Evolutionary conservation across 345 rosid species (phyloP), one percentile per base, ranked within the genome.

Genomic region (Euphorbia tirucalli): DNA sequence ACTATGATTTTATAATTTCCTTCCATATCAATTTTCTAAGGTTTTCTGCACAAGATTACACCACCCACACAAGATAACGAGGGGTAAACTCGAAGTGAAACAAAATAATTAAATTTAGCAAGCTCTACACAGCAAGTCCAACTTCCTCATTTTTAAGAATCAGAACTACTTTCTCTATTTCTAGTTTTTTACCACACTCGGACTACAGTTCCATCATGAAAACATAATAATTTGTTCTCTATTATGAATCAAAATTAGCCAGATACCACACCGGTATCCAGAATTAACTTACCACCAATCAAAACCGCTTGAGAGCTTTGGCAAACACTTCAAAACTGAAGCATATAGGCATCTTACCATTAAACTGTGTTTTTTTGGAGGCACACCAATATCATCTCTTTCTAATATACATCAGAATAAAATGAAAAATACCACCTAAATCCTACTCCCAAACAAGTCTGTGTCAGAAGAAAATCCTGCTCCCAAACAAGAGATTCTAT

Each of bases 291-390:
- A 61, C 32, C 61, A 16, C 57, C 44, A 58, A 61, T 25, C 9
- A 54, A 37, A 63, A 63, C 24, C 18, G 48, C 60, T 50, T 22
- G 25, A 18, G 58, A 71, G 68, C 74, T 71, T 60, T 49, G 49
- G 27, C n/a, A 49, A 50, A 35, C 62, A 52, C 27, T 35, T 72
- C 69, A 72, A 50, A 52, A 11, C 25, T 65, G 10, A 25, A 39
- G 61, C 52, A 27, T 6, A 19, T 44, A 44, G 44, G 28, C 25
- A 61, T 11, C 15, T 37, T 7, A 31, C 27, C 54, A 37, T 35
- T 11, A 57, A 54, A 25, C 6, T 10, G 11, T 32, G 21, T 61
- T n/a, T 50, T 27, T 43, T 56, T 54, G 13, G 0, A 18, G 56
- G 57, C 31, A 65, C 30, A 63, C 62, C 50, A 46, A 59, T 35